phyloP scores from a whole-genome alignment of 441 rosid species.

The Sinapis alba region DNA sequence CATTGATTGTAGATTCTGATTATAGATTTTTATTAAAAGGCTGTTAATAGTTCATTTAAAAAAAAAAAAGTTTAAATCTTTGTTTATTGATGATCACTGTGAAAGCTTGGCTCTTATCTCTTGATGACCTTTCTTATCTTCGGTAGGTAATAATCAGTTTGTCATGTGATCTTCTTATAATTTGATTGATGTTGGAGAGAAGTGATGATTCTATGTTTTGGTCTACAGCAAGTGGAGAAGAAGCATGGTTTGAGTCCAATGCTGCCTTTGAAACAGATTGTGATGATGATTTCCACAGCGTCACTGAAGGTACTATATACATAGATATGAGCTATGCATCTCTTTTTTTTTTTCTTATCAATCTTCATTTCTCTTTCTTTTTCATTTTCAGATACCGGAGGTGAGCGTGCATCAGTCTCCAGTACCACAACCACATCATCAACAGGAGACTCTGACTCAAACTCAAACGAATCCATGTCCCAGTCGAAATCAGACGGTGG shows the following conservation, averaged over 20 bases:
- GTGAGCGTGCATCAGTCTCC: constrained; percentile 55
- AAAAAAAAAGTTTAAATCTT: background rate
- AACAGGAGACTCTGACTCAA: constrained; percentile 44
- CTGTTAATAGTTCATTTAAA: too few relatives aligned
- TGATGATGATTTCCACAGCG: constrained; percentile 78
- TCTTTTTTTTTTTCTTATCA: background rate
- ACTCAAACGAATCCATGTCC: constrained; percentile 38
- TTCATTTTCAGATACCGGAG: background rate
- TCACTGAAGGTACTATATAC: background rate
- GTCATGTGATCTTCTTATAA: background rate
- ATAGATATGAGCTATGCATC: too few relatives aligned
- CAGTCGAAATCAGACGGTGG: constrained; percentile 33
- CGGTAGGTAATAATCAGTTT: too few relatives aligned
- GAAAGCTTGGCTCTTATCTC: too few relatives aligned
- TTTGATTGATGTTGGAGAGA: background rate
- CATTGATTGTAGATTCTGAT: background rate
- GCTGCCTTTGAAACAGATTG: constrained; percentile 69
- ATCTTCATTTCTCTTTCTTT: background rate
- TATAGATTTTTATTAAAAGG: background rate
- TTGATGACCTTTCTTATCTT: too few relatives aligned
- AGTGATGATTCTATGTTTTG: background rate
- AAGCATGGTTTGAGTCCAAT: constrained; percentile 75
- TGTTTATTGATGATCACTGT: background rate
- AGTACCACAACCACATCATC: constrained; percentile 49
- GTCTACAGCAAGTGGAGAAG: constrained; percentile 63